Evolutionary conservation across 2,329 filamentous ascomycete species (phyloP).

Genomic region (Pseudogymnoascus sp.): DNA sequence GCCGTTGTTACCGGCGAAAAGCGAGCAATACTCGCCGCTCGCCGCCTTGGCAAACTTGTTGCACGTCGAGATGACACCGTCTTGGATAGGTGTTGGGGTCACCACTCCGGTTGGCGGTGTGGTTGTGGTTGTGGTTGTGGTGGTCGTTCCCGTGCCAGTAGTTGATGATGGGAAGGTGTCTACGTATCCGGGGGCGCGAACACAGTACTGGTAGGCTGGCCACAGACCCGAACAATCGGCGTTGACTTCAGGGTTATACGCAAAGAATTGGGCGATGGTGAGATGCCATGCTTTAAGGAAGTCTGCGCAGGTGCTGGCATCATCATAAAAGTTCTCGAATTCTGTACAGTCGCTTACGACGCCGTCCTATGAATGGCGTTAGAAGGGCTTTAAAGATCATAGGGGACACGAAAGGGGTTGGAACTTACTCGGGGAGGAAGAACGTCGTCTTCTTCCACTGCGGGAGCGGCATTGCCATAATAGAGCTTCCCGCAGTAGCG

Average conservation of each 20-base stretch:
- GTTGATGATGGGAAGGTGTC: constrained; percentile 5
- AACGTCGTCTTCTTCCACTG: neutral
- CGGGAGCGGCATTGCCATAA: no score
- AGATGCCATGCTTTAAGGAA: constrained; percentile 8
- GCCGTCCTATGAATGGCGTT: neutral
- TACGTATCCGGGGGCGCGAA: neutral
- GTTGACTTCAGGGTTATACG: constrained; percentile 19
- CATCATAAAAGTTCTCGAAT: neutral
- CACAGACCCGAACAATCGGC: constrained; percentile 18
- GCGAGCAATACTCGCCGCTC: constrained; percentile 23
- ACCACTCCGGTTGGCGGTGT: constrained; percentile 12
- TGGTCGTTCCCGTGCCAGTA: neutral
- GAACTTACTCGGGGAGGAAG: neutral
- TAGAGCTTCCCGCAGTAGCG: no score
- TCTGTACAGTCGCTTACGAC: neutral
- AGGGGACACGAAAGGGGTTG: neutral
- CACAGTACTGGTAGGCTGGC: constrained; percentile 14
- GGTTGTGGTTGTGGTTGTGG: constrained; percentile 15
- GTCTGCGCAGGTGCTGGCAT: neutral
- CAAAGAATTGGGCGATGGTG: constrained; percentile 20
- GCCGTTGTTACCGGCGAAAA: constrained; percentile 23
- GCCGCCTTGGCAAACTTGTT: constrained; percentile 24
- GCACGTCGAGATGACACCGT: constrained; percentile 24
- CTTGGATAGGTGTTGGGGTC: constrained; percentile 25
- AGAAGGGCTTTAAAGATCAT: neutral